Conservation (phyloP, 257 asterid genomes). For the Galeopsis tetrahit region DNA sequence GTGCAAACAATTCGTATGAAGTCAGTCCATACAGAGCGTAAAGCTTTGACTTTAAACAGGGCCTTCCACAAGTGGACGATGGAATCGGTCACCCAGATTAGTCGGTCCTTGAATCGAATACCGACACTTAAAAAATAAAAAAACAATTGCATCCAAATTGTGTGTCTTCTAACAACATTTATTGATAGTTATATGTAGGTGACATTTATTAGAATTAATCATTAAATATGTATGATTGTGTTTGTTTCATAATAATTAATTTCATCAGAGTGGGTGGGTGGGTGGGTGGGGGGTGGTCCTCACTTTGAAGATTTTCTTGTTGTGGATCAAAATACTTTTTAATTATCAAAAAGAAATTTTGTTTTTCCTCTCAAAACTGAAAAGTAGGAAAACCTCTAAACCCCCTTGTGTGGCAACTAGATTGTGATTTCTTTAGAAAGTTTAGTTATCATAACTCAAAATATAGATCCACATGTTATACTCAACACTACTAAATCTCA, state of each 20-base stretch:
- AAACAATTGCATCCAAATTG: background rate
- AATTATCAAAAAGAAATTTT: background rate
- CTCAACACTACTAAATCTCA: background rate
- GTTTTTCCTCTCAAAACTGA: background rate
- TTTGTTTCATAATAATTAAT: background rate
- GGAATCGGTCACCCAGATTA: too few species aligned
- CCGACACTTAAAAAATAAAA: too few species aligned
- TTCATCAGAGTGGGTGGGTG: background rate
- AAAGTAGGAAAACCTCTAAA: background rate
- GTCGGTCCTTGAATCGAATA: too few species aligned
- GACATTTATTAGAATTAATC: background rate
- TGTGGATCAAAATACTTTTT: background rate
- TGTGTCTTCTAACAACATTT: background rate
- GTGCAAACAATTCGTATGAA: too few species aligned
- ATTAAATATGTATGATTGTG: background rate
- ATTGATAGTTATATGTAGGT: conserved; percentile 3
- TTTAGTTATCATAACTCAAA: conserved; percentile 3
- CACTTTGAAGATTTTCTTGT: conserved; percentile 4
- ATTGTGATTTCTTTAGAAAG: conserved; percentile 8
- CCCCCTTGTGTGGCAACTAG: conserved; percentile 1
- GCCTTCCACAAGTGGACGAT: too few species aligned
- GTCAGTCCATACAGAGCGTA: too few species aligned
- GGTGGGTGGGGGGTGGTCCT: background rate
- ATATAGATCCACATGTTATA: background rate
- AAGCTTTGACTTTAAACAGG: too few species aligned